Evolutionary conservation across 2,329 filamentous ascomycete genomes (phyloP), one percentile per base, ranked within the genome.

Genomic region (Fusarium sp.): DNA sequence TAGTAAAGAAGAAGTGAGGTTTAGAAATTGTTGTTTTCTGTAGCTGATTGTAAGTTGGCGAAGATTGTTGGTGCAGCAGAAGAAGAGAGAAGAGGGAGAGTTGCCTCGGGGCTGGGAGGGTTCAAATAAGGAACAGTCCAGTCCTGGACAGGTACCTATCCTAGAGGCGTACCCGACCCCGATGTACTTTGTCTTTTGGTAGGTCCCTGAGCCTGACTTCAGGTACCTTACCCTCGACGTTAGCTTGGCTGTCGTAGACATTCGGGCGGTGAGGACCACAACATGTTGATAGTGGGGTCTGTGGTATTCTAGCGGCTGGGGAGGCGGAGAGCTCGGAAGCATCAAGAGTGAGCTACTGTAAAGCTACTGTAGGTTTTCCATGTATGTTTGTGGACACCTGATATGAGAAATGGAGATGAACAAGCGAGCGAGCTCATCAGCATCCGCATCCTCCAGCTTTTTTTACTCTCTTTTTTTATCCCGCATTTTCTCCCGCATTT

Each of bases 291-390:
- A 70, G 72, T 70, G 72, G 71, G 64, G 71, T 63, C 62, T 40
- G 50, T 58, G n/a, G 60, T 71, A 72, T 71, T 74, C 71, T 72
- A 72, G 72, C 62, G 69, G 59, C 58, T 61, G 52, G 50, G 57
- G 67, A 57, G 52, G 55, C 64, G 67, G 67, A 69, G 45, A 52
- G 59, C 55, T 70, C 69, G 67, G 67, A 63, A 64, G 37, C 41
- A 53, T 45, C 49, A 45, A 63, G 34, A 38, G 53, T 37, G 23
- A 63, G 60, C 51, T 63, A 57, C 50, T 63, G 60, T 63, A 44
- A 51, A 40, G 56, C 57, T 61, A 65, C 38, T 62, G 44, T 62
- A 49, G 33, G 36, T 58, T 60, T 53, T 53, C 53, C 45, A 62
- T 68, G 64, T 63, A 55, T 49, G 49, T 52, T 66, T 67, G 62